Conservation (phyloP, 768 basidiomycete species). For the Amanita muscaria region DNA sequence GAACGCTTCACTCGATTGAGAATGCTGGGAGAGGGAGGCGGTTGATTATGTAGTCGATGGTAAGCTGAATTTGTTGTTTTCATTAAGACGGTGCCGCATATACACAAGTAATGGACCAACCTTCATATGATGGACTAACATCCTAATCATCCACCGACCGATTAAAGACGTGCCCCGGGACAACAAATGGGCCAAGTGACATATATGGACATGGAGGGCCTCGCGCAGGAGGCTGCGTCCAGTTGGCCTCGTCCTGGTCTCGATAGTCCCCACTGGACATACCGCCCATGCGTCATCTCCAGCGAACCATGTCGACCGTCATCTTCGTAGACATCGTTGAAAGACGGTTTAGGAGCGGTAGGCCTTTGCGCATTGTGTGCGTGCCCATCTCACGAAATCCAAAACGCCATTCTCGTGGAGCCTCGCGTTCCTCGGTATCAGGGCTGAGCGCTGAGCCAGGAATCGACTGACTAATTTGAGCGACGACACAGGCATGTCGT, state of each 20-base stretch:
- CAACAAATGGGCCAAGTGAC: not conserved
- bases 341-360: not conserved
- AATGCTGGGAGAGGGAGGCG: constrained; percentile 2
- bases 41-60: not conserved
- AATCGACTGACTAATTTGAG: not conserved
- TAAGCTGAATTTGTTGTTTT: not conserved
- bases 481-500: not conserved
- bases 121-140: not conserved
- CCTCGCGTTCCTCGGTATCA: not conserved
- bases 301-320: not conserved
- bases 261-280: constrained; percentile 4
- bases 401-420: not conserved
- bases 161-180: constrained; percentile 3
- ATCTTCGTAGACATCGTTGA: not conserved
- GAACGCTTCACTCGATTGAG: constrained; percentile 4
- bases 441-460: not conserved
- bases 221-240: not conserved
- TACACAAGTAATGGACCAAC: not conserved
- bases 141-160: constrained; percentile 6
- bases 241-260: not conserved
- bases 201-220: not conserved
- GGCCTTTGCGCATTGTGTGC: not conserved
- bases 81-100: not conserved
- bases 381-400: not conserved
- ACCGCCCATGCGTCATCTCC: not conserved